These are phyloP conservation scores for Phtheirospermum japonicum DNA, from an alignment of 257 asterid species.

Conservation along the genomic window DNA sequence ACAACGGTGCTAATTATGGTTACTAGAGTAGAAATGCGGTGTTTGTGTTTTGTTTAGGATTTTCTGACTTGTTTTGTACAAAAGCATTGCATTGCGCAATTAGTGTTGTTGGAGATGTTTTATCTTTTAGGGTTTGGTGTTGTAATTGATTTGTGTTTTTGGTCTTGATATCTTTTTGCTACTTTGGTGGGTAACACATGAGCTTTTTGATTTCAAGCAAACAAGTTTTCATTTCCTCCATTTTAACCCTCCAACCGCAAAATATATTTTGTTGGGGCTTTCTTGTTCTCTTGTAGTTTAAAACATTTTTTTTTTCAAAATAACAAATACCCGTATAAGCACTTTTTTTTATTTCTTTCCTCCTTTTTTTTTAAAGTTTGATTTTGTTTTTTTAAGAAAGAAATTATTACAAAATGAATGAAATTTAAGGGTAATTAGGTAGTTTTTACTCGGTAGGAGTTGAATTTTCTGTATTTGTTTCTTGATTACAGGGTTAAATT, in stretches of 20 bases:
- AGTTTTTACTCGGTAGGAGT: too few species aligned
- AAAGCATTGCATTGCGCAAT: not conserved
- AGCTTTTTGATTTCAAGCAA: not conserved
- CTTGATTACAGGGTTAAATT: too few species aligned
- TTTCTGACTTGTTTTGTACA: not conserved
- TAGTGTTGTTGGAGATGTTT: not conserved
- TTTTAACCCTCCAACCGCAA: too few species aligned
- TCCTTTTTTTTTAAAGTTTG: too few species aligned
- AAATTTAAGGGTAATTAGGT: too few species aligned
- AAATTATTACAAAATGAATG: too few species aligned
- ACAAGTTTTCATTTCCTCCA: not conserved
- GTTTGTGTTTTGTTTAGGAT: slow-evolving; percentile 3
- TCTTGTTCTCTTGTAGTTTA: not conserved
- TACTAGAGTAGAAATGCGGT: slow-evolving; percentile 30
- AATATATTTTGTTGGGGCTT: too few species aligned
- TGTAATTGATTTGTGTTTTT: slow-evolving; percentile 6
- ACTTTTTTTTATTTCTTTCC: too few species aligned
- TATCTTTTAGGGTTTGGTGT: not conserved
- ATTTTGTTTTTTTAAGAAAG: too few species aligned
- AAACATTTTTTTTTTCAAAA: too few species aligned
- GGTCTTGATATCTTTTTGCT: not conserved
- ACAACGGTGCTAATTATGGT: slow-evolving; percentile 54
- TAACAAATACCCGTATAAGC: too few species aligned
- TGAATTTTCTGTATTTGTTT: too few species aligned
- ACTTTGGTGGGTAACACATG: not conserved